Base-by-base conservation (phyloP, 2,329 filamentous ascomycete genomes). In the Pseudogymnoascus sp. region DNA sequence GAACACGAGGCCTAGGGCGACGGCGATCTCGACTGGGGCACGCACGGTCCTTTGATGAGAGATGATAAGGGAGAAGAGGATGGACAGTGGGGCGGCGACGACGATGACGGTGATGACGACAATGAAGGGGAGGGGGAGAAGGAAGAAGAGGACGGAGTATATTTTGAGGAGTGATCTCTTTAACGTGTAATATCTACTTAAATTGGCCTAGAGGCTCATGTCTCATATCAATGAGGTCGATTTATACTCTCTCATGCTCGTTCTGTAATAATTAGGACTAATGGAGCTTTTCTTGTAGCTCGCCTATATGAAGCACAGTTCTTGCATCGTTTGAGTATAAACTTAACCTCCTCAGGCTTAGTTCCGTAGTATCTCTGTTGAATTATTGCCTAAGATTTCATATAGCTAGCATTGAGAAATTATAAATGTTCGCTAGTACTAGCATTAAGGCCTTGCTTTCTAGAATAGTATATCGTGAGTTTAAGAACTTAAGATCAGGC, bases 121-220 rank as follows among this genome's bases (percentile, higher is more conserved):
- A 21, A 21, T 21, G 21, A 21, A 21, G 21, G 21, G 21, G 21
- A 21, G 21, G 21, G 21, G 21, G 21, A 21, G 21, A 21, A 21
- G 21, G 21, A 21, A 21, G 21, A 21, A 21, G 21, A 21, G 21
- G 21, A 21, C 21, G 21, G 25, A 7, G 64, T 46, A 62, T 64
- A 70, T 40, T 69, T 68, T 21, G 56, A 63, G 21, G 68, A 68
- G 23, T 67, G 60, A 64, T 69, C 64, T 69, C 64, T 18, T 61
- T 60, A 14, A 70, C 64, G 59, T 68, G 61, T 11, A 67, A 44
- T 34, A 66, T 63, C 68, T 59, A 69, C 8, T 65, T 65, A 46
- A 36, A 69, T 42, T 65, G 14, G 3, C 61, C 25, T 53, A 63
- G 63, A 1, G 61, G 64, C 23, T 65, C 42, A 63, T 66, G 46